Base-by-base conservation (phyloP, 345 rosid genomes). In the Passiflora organensis region DNA sequence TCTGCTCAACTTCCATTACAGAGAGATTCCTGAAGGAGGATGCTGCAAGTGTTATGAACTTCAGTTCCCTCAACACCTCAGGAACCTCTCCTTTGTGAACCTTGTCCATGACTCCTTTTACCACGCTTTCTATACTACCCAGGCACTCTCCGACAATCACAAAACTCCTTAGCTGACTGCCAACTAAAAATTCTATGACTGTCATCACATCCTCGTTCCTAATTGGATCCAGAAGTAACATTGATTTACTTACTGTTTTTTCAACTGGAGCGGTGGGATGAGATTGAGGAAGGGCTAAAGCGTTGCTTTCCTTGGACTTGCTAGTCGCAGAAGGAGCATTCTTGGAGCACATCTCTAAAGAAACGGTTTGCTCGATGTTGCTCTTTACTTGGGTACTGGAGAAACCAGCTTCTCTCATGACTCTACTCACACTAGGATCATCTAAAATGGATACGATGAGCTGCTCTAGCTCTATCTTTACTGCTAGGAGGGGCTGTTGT, bases 101-200 rank as follows among this genome's bases (percentile, higher is more conserved):
- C 75, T 80, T 90, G 24, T 90, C 84, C 65, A 74, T 76, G 28
- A 81, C 93, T 32, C 68, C 77, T 66, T 64, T 72, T 24, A 84
- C 74, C 51, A 84, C 79, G 55, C 69, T 70, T 6, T 90, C 89
- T 16, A 80, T 24, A 55, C 69, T 80, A 4, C 67, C 66, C 54
- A 81, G 48, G 66, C 82, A 79, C 79, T 90, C 95, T 43, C 94
- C 97, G 1, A 90, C 84, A 21, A 90, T 74, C 59, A 81, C 89
- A 57, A 80, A 60, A 23, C 71, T 72, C 58, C 70, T 82, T 47
- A 72, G 77, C 63, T 52, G 73, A 58, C 60, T 72, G 56, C 69
- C 74, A 59, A 72, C 62, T 65, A 90, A 60, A 66, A 64, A 70
- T 15, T 87, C 77, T 11, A 90, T 71, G 49, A 90, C 87, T 55